Evolutionary conservation across 1,139 yeast genomes (phyloP).

Genomic region (Saccharomyces hybrid): DNA sequence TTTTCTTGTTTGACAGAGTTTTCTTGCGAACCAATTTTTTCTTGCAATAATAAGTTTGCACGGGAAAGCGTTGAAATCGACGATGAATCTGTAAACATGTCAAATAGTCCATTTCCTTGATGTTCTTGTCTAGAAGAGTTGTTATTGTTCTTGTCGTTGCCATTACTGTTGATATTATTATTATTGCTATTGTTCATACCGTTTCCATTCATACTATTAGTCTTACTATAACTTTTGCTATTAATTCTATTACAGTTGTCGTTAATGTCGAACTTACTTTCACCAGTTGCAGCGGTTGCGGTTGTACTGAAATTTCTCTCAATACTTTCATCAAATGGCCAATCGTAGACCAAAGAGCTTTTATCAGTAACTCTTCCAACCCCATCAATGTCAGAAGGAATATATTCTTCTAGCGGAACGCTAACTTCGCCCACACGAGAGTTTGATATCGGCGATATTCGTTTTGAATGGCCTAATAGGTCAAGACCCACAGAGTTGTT

Average conservation of each 20-base stretch:
- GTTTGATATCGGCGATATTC: constrained; percentile 24
- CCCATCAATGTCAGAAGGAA: constrained; percentile 31
- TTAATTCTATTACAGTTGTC: neutral
- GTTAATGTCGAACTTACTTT: neutral
- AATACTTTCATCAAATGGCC: constrained; percentile 12
- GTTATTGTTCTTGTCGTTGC: neutral
- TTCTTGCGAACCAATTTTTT: constrained; percentile 8
- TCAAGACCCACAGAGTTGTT: constrained; percentile 26
- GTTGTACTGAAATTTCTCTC: constrained; percentile 2
- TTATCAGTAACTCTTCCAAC: constrained; percentile 30
- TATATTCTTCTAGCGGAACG: constrained; percentile 40
- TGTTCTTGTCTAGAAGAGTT: constrained; percentile 2
- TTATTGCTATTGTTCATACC: neutral
- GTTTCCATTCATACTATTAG: neutral
- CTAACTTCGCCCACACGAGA: constrained; percentile 40
- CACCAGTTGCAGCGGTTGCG: constrained; percentile 3
- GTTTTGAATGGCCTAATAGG: constrained; percentile 25
- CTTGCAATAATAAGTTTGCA: constrained; percentile 17
- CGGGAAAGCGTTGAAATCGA: constrained; percentile 19
- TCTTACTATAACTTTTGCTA: neutral
- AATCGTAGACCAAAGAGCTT: constrained; percentile 13
- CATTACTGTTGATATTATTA: neutral
- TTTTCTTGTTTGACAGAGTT: constrained; percentile 2
- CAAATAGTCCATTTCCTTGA: constrained; percentile 34
- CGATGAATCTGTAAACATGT: constrained; percentile 32